Evolutionary conservation across 73 alveolate species (phyloP), one percentile per base, ranked within the genome.

Genomic region (Blepharisma stoltei): DNA sequence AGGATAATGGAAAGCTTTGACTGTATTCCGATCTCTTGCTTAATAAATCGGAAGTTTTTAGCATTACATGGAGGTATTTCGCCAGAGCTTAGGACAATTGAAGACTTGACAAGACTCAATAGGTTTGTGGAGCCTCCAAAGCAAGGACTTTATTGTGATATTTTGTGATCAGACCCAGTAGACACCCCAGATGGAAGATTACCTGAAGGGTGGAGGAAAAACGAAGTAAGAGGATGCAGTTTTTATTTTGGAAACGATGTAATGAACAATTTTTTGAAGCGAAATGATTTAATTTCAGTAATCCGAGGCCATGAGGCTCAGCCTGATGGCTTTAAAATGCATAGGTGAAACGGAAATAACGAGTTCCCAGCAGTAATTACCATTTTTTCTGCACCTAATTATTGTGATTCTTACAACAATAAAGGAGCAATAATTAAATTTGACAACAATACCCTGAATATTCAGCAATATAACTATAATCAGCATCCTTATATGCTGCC

Each of bases 191-290:
- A 69, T 90, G 89, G 83, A 7, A 23, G 55, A 14, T 4, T 38
- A 1, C 67, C 55, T n/a, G 55, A 69, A 69, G 55, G n/a, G 32
- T 69, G n/a, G 21, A 9, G 65, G 20, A 44, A 44, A 6, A 90
- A 88, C 66, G 96, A 89, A 69, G 98, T 90, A 32, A 82, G 99
- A 78, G 99, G 98, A 32, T 96, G 99, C 78, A 94, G 98, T 6
- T 93, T 66, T 78, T 80, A 86, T 71, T 96, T 90, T 83, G 79
- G 79, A n/a, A 43, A 20, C 11, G 92, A 86, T 43, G 96, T 95
- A n/a, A 83, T 88, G n/a, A 81, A 67, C 0, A 84, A 81, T 14
- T 81, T 92, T 69, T 78, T 93, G 44, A 83, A 86, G 48, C 69
- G 82, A 82, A 83, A 89, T 80, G 83, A 82, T 73, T 77, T 88